These are phyloP conservation scores for Paraphaeosphaeria minitans DNA, from an alignment of 2,329 filamentous ascomycete genomes.

Conservation along the genomic window DNA sequence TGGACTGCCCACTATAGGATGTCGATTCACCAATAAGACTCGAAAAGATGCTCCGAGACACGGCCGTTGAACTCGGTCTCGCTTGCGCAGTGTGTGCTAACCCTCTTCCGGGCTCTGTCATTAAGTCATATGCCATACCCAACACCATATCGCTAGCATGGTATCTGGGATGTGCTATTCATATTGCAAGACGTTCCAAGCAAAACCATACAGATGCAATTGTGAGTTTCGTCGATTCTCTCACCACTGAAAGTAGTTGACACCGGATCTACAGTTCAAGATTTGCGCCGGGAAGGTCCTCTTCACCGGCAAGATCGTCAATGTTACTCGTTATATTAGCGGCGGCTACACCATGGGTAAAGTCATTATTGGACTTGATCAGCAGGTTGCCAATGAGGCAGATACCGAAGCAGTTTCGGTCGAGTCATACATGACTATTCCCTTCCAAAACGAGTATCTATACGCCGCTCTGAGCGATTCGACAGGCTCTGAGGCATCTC, in stretches of 20 bases:
- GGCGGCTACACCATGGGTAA: too few species aligned
- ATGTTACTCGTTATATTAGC: too few species aligned
- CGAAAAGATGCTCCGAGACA: background rate
- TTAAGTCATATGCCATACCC: background rate
- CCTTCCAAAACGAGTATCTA: constrained; percentile 68
- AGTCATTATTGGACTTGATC: background rate
- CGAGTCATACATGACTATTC: constrained; percentile 45
- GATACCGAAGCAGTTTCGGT: background rate
- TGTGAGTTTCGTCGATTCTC: too few species aligned
- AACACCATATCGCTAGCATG: background rate
- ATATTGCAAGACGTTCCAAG: background rate
- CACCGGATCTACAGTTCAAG: background rate
- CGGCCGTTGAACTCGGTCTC: background rate
- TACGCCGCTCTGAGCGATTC: constrained; percentile 29
- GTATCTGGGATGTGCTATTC: background rate
- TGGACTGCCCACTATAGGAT: background rate
- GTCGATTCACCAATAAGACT: background rate
- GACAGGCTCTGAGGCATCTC: constrained; percentile 39
- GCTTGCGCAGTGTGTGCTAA: background rate
- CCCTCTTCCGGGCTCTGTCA: background rate
- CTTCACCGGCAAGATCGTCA: background rate
- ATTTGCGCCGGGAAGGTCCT: background rate
- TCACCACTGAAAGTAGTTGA: background rate
- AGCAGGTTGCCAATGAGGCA: background rate
- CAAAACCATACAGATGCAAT: background rate